A percentile compares a stretch with the other conserved stretches of the same genome.
phyloP scores from a whole-genome alignment of 768 basidiomycete genomes.

The Glaciozyma martinii region DNA sequence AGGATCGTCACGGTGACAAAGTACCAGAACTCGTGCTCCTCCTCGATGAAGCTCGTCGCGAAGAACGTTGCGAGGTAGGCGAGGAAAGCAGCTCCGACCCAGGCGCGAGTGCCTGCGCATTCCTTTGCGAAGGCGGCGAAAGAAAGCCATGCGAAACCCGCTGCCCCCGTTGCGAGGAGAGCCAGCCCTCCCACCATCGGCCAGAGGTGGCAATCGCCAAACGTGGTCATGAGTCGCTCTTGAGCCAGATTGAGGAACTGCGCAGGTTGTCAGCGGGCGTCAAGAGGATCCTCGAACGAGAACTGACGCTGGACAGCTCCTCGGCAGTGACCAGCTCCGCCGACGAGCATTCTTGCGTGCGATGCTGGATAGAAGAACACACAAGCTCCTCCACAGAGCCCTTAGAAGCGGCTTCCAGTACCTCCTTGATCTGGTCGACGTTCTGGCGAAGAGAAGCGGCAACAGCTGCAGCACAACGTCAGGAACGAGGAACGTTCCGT shows the following conservation, averaged over 20 bases:
- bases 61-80: conserved; percentile 12
- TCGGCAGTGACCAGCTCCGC: background rate
- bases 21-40: conserved; percentile 27
- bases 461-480: background rate
- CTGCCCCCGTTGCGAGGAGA: conserved; percentile 42
- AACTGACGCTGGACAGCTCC: background rate
- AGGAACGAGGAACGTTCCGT: background rate
- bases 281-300: background rate
- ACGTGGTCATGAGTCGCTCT: conserved; percentile 64
- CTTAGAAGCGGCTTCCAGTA: conserved; percentile 56
- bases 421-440: conserved; percentile 60
- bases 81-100: conserved; percentile 1
- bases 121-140: background rate
- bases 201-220: conserved; percentile 79
- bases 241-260: conserved; percentile 55
- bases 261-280: too few relatives aligned
- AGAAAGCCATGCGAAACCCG: background rate
- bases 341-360: background rate
- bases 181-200: conserved; percentile 65
- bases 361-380: background rate
- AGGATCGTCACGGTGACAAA: background rate
- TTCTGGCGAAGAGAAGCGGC: conserved; percentile 57
- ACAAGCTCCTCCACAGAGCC: conserved; percentile 60
- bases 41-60: conserved; percentile 28
- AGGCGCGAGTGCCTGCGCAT: background rate